Conservation (phyloP, 1,284 basidiomycete genomes). For the Calocybe gambosa region DNA sequence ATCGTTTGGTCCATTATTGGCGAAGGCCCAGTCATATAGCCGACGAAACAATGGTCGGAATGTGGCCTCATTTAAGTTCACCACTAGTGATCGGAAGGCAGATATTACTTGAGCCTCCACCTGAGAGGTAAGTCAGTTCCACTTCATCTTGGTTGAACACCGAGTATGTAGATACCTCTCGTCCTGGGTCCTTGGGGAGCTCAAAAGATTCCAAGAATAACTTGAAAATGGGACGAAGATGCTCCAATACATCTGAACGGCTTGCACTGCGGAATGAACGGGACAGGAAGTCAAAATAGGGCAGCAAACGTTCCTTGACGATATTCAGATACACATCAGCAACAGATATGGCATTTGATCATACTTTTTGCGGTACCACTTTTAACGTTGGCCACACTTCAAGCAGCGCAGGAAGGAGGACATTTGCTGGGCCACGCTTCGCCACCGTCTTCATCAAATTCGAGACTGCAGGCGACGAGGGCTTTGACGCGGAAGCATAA, state of each 20-base stretch:
- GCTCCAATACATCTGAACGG: constrained; percentile 59
- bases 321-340: constrained; percentile 2
- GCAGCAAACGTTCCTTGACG: constrained; percentile 31
- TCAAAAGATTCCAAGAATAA: constrained; percentile 82
- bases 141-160: not conserved
- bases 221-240: constrained; percentile 73
- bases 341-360: constrained; percentile 5
- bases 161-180: constrained; percentile 27
- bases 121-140: constrained; percentile 25
- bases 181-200: constrained; percentile 31
- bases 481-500: constrained; percentile 23
- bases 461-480: constrained; percentile 25
- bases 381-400: constrained; percentile 46
- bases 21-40: constrained; percentile 94
- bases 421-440: constrained; percentile 64
- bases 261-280: constrained; percentile 61
- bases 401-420: constrained; percentile 58
- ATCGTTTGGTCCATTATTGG: constrained; percentile 27
- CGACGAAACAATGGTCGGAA: constrained; percentile 93
- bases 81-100: constrained; percentile 84
- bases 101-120: constrained; percentile 52
- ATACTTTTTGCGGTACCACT: constrained; percentile 29
- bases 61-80: constrained; percentile 89
- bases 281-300: constrained; percentile 67
- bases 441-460: constrained; percentile 49